phyloP scores from a whole-genome alignment of 2,329 filamentous ascomycete genomes.

The Aspergillus intermedius region DNA sequence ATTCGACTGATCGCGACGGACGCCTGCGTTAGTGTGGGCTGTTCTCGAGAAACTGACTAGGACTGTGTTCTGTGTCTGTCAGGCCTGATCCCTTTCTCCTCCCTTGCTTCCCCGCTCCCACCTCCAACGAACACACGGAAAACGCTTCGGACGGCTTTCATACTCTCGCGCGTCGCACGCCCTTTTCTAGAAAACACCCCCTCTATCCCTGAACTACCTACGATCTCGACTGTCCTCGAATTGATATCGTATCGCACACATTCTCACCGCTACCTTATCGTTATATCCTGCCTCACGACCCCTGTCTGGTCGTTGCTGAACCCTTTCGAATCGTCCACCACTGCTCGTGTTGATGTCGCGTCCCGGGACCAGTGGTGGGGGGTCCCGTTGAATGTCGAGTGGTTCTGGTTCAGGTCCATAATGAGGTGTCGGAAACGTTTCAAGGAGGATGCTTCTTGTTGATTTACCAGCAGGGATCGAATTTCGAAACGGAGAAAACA shows the following conservation, averaged over 20 bases:
- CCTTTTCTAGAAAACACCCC: not conserved
- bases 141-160: not conserved
- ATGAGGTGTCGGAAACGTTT: slow-evolving; percentile 42
- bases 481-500: not conserved
- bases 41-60: slow-evolving; percentile 11
- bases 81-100: slow-evolving; percentile 16
- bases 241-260: not conserved
- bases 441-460: slow-evolving; percentile 36
- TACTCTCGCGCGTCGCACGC: not conserved
- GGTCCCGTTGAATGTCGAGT: slow-evolving; percentile 24
- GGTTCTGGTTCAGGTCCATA: slow-evolving; percentile 26
- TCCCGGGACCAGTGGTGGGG: slow-evolving; percentile 16
- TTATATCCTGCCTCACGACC: slow-evolving; percentile 2
- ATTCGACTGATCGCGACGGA: slow-evolving; percentile 18
- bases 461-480: slow-evolving; percentile 14
- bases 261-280: too few species aligned
- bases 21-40: slow-evolving; percentile 20
- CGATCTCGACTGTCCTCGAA: not conserved
- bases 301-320: slow-evolving; percentile 9
- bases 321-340: slow-evolving; percentile 8
- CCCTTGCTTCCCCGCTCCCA: slow-evolving; percentile 14
- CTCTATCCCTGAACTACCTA: slow-evolving; percentile 2
- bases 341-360: slow-evolving; percentile 21
- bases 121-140: not conserved
- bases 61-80: slow-evolving; percentile 18